Evolutionary conservation across 257 asterid species (phyloP).

Genomic region (Osmanthus fragrans): DNA sequence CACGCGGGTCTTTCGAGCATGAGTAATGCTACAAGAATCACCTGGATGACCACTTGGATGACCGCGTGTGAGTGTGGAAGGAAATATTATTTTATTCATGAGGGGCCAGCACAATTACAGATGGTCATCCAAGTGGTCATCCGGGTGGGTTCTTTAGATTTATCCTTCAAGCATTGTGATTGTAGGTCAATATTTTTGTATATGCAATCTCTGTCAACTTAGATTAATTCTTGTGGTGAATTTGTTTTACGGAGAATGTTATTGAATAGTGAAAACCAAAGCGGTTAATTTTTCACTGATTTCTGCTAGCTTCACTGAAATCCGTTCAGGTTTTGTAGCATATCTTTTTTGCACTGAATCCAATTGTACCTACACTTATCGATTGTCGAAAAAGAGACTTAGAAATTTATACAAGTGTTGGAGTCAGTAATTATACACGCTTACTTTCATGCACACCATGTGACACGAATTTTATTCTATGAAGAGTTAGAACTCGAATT

Average conservation of each 20-base stretch:
- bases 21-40: too few species aligned
- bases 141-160: too few species aligned
- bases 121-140: too few species aligned
- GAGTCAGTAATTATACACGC: background rate
- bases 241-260: background rate
- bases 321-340: background rate
- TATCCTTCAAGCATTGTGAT: too few species aligned
- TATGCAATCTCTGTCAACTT: too few species aligned
- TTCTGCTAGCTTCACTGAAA: background rate
- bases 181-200: too few species aligned
- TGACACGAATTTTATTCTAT: background rate
- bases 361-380: background rate
- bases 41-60: too few species aligned
- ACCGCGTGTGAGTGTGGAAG: too few species aligned
- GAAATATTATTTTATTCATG: too few species aligned
- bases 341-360: background rate
- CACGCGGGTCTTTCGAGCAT: too few species aligned
- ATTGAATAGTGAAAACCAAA: background rate
- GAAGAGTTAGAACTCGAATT: too few species aligned
- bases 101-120: too few species aligned
- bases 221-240: background rate
- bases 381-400: background rate
- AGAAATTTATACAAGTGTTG: background rate
- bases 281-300: background rate
- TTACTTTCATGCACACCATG: constrained; percentile 1